Base-by-base conservation (phyloP, 2,329 filamentous ascomycete genomes). In the Didymellaceae sp. region DNA sequence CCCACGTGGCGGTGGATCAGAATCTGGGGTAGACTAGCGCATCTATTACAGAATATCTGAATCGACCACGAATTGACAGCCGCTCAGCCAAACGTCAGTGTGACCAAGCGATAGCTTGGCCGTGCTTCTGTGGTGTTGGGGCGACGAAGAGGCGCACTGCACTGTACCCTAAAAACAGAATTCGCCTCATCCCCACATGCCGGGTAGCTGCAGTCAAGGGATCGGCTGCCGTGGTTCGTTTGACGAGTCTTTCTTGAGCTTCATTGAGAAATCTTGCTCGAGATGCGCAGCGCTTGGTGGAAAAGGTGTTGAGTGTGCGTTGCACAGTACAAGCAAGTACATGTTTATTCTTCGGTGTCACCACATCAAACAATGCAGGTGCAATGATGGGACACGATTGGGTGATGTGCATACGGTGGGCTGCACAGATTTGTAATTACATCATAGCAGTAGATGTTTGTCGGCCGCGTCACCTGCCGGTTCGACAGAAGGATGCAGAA, bases 11-110 rank as follows among this genome's bases (percentile, higher is more conserved):
- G 35, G 46, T 46, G 41, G 56, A 61, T 63, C 49, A 48, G 59
- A 61, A 53, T 60, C 61, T 55, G 59, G 65, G 65, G 63, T 60
- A 56, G 40, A 46, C 45, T 67, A 67, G 63, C 49, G 51, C 34
- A 33, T 25, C 24, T 11, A 9, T 41, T 7, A 35, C 34, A 25
- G 35, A 31, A 35, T 48, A 30, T 44, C 22, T 30, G 46, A 39
- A 28, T 30, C 22, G 17, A 53, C 38, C 38, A 44, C 43, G 44
- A 5, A 6, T 46, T 18, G 24, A 52, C 25, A 24, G 48, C 20
- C n/a, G 17, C 33, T 46, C 25, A n/a, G 34, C 32, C 28, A 30
- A 14, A 30, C 18, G 42, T 21, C 37, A 37, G 16, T 32, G 38
- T 42, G 38, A 21, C 18, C 31, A 37, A 26, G 20, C 10, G 3